Evolutionary conservation across 139 green algal species (phyloP), one percentile per base, ranked within the genome.

Genomic region (Choricystis sp.): DNA sequence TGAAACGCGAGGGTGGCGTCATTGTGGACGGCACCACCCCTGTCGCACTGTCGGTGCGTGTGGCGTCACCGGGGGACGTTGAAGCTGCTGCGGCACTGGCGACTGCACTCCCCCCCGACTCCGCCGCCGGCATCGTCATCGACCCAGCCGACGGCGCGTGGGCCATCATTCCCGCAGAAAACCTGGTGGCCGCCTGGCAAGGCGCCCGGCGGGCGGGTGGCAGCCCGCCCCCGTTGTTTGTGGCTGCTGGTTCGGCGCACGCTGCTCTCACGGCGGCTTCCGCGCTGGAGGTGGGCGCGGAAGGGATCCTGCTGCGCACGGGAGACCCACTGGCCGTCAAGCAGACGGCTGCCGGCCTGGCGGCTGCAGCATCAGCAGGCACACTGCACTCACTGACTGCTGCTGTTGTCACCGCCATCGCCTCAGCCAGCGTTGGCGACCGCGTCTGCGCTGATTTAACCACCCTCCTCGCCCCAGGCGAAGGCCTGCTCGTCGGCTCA

Each of bases 101-200:
- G 40, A 16, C 40, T 9, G 40, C 40, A 16, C 9, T 52, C 40
- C 40, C 40, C 40, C 40, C 40, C 40, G 9, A 52, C 40, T 16
- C 40, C 40, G 9, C 40, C 40, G 9, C 40, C 16, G 9, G 40
- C 16, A 9, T 52, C 9, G 40, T 9, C 40, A 16, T 9, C 40
- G 9, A 16, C 40, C 40, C 40, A 9, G 40, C 40, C 40, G n/a
- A n/a, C 40, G 40, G 40, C 40, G 40, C 40, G 9, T 52, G 40
- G 40, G 9, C 40, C 40, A 77, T 94, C 25, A 96, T 96, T n/a
- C 89, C 89, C 0, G 86, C 85, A 1, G 89, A 96, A 68, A 96
- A 96, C 70, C 65, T 96, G 27, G 86, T 96, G 21, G 89, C 89
- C 1, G 72, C 83, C 20, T 82, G 71, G 16, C 80, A 86, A 72